Evolutionary conservation across 2,329 filamentous ascomycete genomes (phyloP).

Genomic region (Apiospora aurea): DNA sequence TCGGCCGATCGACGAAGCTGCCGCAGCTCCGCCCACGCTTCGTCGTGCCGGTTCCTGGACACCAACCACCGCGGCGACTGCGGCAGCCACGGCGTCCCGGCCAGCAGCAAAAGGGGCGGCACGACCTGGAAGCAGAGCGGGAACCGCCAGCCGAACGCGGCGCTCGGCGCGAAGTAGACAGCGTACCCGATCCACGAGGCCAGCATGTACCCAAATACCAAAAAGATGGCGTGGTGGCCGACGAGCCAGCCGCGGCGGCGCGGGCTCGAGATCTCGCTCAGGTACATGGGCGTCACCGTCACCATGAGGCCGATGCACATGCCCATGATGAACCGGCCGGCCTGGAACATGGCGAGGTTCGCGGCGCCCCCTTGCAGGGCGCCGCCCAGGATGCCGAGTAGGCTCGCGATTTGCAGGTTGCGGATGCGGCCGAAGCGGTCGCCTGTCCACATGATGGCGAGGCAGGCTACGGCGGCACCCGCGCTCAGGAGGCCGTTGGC

Average conservation of each 20-base stretch:
- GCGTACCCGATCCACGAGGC: constrained; percentile 54
- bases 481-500: constrained; percentile 57
- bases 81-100: constrained; percentile 42
- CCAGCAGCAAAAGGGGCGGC: constrained; percentile 39
- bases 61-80: constrained; percentile 47
- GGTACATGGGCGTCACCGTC: constrained; percentile 50
- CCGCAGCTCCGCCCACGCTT: constrained; percentile 43
- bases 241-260: constrained; percentile 52
- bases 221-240: constrained; percentile 46
- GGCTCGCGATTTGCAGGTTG: constrained; percentile 47
- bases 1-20: constrained; percentile 32
- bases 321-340: constrained; percentile 49
- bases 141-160: constrained; percentile 43
- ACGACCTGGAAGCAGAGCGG: constrained; percentile 43
- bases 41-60: constrained; percentile 39
- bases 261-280: constrained; percentile 47
- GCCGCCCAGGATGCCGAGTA: constrained; percentile 50
- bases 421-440: constrained; percentile 50
- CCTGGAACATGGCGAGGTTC: constrained; percentile 49
- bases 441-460: constrained; percentile 52
- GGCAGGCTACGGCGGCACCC: constrained; percentile 53
- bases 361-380: constrained; percentile 49
- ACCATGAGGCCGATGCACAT: constrained; percentile 48
- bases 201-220: constrained; percentile 46
- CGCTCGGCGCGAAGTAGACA: constrained; percentile 43